These are phyloP conservation scores for Suhomyces sp. DNA, from an alignment of 805 yeast species.

Conservation along the genomic window DNA sequence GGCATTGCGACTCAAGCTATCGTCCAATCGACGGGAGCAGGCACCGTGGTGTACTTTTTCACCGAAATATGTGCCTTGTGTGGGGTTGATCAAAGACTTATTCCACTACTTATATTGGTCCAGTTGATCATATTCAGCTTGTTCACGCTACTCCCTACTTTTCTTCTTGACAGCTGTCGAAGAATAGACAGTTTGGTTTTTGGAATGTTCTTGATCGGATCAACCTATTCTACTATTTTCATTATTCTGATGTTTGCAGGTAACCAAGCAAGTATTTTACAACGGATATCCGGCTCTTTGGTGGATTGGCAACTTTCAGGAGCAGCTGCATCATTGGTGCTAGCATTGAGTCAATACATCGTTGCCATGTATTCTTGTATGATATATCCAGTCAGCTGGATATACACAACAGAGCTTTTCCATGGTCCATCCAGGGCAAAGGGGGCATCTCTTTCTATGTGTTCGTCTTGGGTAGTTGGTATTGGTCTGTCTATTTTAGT, in stretches of 20 bases:
- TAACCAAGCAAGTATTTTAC: no score
- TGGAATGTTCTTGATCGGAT: conserved; percentile 40
- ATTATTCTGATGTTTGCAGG: no score
- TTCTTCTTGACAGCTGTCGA: conserved; percentile 42
- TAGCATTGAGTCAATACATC: conserved; percentile 46
- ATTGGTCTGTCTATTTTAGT: conserved; percentile 37
- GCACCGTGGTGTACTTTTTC: conserved; percentile 44
- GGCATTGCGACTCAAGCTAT: conserved; percentile 42
- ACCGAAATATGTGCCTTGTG: conserved; percentile 48
- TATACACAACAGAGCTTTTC: conserved; percentile 51
- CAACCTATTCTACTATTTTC: conserved; percentile 35
- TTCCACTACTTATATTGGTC: conserved; percentile 32
- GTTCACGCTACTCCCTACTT: conserved; percentile 45
- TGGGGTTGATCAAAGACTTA: conserved; percentile 38
- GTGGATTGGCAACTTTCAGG: no score
- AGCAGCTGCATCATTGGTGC: conserved; percentile 43
- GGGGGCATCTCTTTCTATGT: conserved; percentile 47
- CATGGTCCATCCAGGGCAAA: conserved; percentile 45
- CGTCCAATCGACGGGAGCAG: conserved; percentile 47
- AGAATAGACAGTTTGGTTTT: conserved; percentile 47
- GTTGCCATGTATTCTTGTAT: conserved; percentile 49
- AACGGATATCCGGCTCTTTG: no score
- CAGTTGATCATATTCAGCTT: conserved; percentile 39
- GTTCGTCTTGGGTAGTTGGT: conserved; percentile 45
- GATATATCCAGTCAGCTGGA: conserved; percentile 47